phyloP scores from a whole-genome alignment of 371 early-diverging fungal species.

The Sporodiniella umbellata region DNA sequence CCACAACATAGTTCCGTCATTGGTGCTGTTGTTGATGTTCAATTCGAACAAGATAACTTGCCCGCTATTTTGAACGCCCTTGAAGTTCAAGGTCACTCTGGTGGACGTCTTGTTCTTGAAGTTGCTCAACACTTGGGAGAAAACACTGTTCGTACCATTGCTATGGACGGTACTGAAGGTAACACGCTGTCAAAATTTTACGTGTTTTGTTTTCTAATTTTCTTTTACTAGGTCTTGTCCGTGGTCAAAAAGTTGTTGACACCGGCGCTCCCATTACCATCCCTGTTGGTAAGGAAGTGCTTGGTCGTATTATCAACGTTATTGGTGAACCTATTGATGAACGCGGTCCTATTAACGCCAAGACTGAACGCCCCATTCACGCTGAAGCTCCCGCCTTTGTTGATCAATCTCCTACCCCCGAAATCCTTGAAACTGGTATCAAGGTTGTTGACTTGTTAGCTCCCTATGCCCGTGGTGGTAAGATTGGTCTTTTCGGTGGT shows the following conservation, averaged over 20 bases:
- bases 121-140: conserved; percentile 97
- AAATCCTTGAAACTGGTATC: conserved; percentile 94
- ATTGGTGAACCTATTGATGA: conserved; percentile 98
- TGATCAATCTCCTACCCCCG: conserved; percentile 92
- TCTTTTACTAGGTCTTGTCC: conserved; percentile 75
- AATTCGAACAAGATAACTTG: conserved; percentile 89
- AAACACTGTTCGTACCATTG: conserved; percentile 98
- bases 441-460: conserved; percentile 96
- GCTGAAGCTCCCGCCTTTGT: conserved; percentile 90
- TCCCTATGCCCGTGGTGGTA: conserved; percentile 96
- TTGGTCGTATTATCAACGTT: conserved; percentile 98
- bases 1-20: conserved; percentile 56
- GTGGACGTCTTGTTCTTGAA: conserved; percentile 90
- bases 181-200: not conserved
- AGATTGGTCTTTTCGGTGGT: conserved; percentile 98
- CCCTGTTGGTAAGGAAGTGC: conserved; percentile 94
- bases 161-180: conserved; percentile 93
- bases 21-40: conserved; percentile 98
- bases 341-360: conserved; percentile 92
- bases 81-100: conserved; percentile 82
- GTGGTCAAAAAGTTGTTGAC: conserved; percentile 94
- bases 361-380: conserved; percentile 84
- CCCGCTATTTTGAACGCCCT: conserved; percentile 96
- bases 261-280: conserved; percentile 94
- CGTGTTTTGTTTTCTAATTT: conserved; percentile 1